A percentile compares a stretch with the other conserved stretches of the same genome.
Conservation (phyloP, 495 filamentous ascomycete genomes). For the Jackrogersella minutella region DNA sequence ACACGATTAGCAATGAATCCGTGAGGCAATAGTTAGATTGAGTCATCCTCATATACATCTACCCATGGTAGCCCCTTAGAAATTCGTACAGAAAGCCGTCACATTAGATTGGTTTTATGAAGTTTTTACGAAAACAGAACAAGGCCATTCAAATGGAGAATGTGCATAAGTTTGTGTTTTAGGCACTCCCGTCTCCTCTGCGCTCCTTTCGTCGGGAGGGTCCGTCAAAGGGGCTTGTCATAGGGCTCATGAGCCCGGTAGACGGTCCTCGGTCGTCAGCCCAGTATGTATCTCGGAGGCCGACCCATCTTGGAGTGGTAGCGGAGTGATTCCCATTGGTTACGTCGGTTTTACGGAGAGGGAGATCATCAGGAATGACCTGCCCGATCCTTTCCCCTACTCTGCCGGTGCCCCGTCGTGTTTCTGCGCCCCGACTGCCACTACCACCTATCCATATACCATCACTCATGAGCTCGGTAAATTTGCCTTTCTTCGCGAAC, state of each 20-base stretch:
- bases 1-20: background rate
- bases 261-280: constrained; percentile 33
- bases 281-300: constrained; percentile 33
- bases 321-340: constrained; percentile 17
- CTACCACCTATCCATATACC: constrained; percentile 42
- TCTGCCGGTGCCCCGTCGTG: background rate
- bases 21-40: background rate
- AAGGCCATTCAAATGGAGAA: background rate
- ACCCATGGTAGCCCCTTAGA: background rate
- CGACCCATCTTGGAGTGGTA: constrained; percentile 32
- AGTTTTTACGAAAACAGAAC: background rate
- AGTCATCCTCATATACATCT: background rate
- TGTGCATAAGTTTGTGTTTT: background rate
- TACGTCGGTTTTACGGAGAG: constrained; percentile 21
- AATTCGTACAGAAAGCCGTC: background rate
- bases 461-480: constrained; percentile 48
- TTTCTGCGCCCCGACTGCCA: background rate
- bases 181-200: constrained; percentile 18
- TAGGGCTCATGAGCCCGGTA: constrained; percentile 39
- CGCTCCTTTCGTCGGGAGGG: constrained; percentile 36
- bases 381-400: background rate
- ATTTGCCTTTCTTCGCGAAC: constrained; percentile 44
- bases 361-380: constrained; percentile 17
- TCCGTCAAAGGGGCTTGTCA: constrained; percentile 36
- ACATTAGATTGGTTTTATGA: background rate